Conservation (phyloP, 495 filamentous ascomycete genomes). For the Glutinoglossum americanum region DNA sequence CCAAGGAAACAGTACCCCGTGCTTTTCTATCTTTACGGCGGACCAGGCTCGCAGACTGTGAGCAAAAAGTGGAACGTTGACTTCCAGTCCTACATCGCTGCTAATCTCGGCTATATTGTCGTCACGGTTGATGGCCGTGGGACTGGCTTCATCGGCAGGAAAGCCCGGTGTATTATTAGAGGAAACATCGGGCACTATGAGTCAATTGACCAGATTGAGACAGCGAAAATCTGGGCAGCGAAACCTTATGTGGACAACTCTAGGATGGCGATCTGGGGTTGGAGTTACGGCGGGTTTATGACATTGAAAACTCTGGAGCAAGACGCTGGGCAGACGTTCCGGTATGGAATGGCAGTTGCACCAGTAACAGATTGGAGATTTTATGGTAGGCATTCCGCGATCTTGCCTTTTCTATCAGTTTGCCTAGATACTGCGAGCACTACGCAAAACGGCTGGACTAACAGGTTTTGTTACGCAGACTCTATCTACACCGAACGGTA, state of each 20-base stretch:
- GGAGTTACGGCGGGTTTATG: constrained; percentile 95
- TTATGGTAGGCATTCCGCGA: constrained; percentile 34
- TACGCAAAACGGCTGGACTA: background rate
- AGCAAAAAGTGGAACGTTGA: constrained; percentile 64
- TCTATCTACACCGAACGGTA: constrained; percentile 91
- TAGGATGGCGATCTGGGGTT: constrained; percentile 88
- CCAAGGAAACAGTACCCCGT: constrained; percentile 73
- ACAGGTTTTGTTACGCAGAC: constrained; percentile 23
- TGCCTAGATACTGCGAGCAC: background rate
- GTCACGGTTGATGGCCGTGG: constrained; percentile 89
- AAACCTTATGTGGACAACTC: constrained; percentile 69
- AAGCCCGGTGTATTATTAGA: constrained; percentile 59
- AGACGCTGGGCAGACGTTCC: constrained; percentile 75
- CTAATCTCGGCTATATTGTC: constrained; percentile 76
- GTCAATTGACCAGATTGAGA: constrained; percentile 74
- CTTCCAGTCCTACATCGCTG: constrained; percentile 79
- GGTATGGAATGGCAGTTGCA: constrained; percentile 93
- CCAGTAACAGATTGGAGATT: constrained; percentile 94
- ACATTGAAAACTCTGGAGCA: constrained; percentile 87
- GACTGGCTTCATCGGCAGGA: constrained; percentile 74
- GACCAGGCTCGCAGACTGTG: constrained; percentile 75
- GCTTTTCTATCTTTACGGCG: constrained; percentile 80
- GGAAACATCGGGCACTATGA: constrained; percentile 73
- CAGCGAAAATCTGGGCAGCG: constrained; percentile 63
- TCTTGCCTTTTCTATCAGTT: no score